Conservation (phyloP, 2,329 filamentous ascomycete species). For the Fusarium denticulatum region DNA sequence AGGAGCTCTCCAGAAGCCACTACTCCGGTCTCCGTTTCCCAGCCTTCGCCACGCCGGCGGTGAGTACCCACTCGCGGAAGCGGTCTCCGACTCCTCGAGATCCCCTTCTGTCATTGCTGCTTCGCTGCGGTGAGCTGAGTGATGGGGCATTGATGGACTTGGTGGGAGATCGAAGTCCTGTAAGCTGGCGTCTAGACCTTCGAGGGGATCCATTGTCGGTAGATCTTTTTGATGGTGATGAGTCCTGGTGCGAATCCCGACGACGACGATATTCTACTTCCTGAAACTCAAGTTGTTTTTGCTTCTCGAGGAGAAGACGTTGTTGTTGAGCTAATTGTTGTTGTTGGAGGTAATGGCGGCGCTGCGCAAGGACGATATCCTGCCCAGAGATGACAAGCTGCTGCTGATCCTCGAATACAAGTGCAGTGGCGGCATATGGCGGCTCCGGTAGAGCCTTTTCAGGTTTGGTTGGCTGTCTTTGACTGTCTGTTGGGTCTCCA, state of each 20-base stretch:
- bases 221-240: slow-evolving; percentile 12
- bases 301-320: slow-evolving; percentile 29
- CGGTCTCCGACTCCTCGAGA: slow-evolving; percentile 57
- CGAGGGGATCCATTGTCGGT: slow-evolving; percentile 49
- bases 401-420: slow-evolving; percentile 49
- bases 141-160: slow-evolving; percentile 49
- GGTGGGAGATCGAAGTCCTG: slow-evolving; percentile 65
- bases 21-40: slow-evolving; percentile 67
- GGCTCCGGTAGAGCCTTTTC: slow-evolving; percentile 44
- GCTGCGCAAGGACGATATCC: slow-evolving; percentile 44
- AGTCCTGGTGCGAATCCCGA: slow-evolving; percentile 17
- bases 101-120: slow-evolving; percentile 48
- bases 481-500: slow-evolving; percentile 18
- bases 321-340: slow-evolving; percentile 25
- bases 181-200: slow-evolving; percentile 62
- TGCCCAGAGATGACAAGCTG: slow-evolving; percentile 46
- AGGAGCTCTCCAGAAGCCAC: slow-evolving; percentile 67
- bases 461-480: slow-evolving; percentile 2
- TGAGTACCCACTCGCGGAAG: slow-evolving; percentile 66
- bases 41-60: slow-evolving; percentile 70
- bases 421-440: slow-evolving; percentile 38
- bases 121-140: slow-evolving; percentile 50
- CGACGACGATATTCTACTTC: slow-evolving; percentile 29
- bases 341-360: slow-evolving; percentile 37
- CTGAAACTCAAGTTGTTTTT: slow-evolving; percentile 35